Evolutionary conservation across 345 rosid genomes (phyloP).

Genomic region (Aquilaria malaccensis): DNA sequence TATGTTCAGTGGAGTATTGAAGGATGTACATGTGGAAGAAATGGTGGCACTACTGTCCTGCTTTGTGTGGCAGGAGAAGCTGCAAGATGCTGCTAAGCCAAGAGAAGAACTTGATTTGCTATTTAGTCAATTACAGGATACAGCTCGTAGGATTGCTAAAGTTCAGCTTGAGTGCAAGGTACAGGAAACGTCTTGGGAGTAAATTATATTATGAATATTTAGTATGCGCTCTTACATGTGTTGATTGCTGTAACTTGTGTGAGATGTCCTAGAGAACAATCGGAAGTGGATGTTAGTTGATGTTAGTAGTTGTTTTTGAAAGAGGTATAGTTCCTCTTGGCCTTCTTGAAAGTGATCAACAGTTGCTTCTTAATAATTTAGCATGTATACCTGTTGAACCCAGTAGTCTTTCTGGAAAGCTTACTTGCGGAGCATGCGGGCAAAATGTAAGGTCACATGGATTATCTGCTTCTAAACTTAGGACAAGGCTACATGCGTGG

Average conservation of each 20-base stretch:
- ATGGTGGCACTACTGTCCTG: conserved; percentile 95
- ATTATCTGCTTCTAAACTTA: no score
- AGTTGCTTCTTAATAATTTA: no score
- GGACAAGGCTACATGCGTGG: no score
- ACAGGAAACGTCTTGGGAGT: conserved; percentile 2
- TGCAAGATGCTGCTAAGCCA: conserved; percentile 83
- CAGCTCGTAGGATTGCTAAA: conserved; percentile 82
- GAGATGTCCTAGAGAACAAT: not conserved
- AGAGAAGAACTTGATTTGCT: conserved; percentile 91
- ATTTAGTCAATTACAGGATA: conserved; percentile 82
- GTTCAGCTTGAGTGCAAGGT: conserved; percentile 97
- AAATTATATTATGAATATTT: not conserved
- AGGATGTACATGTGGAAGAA: conserved; percentile 84
- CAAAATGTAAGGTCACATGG: no score
- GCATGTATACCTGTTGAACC: no score
- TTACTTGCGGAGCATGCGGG: no score
- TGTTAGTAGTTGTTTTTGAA: no score
- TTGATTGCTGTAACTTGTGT: not conserved
- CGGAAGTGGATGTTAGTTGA: not conserved
- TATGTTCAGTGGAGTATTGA: conserved; percentile 83
- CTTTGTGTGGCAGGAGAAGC: conserved; percentile 95
- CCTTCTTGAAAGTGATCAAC: no score
- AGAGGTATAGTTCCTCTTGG: no score
- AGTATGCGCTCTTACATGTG: not conserved
- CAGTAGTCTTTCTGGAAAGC: no score